phyloP scores from a whole-genome alignment of 768 basidiomycete species.

The Asterophora parasitica region DNA sequence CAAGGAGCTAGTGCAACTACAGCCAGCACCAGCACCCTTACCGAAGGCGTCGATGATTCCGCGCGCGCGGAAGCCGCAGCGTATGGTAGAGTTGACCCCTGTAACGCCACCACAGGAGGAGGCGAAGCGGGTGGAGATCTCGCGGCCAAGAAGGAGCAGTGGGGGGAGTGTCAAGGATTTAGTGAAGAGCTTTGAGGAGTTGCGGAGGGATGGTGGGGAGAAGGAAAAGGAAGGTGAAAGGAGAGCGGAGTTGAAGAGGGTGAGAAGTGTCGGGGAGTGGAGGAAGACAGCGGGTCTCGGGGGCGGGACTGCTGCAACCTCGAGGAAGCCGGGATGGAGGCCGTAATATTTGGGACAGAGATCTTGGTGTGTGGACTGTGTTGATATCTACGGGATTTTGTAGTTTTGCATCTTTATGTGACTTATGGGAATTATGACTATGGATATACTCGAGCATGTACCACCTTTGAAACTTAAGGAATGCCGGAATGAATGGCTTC shows the following conservation, averaged over 20 bases:
- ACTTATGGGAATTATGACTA: no score
- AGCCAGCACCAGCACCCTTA: conserved; percentile 44
- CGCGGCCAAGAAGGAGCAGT: conserved; percentile 52
- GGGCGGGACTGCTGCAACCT: neutral
- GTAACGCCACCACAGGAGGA: conserved; percentile 27
- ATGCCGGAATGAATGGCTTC: neutral
- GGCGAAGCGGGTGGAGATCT: conserved; percentile 15
- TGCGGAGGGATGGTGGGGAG: conserved; percentile 10
- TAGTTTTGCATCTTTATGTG: no score
- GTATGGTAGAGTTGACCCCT: conserved; percentile 53
- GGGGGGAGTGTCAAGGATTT: conserved; percentile 71
- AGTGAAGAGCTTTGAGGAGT: conserved; percentile 55
- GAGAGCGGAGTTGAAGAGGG: conserved; percentile 25
- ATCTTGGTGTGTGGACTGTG: no score
- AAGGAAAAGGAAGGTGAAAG: conserved; percentile 24
- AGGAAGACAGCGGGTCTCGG: conserved; percentile 17
- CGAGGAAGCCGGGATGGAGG: conserved; percentile 15
- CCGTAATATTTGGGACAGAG: conserved; percentile 5
- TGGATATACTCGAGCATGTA: no score
- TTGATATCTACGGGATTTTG: no score
- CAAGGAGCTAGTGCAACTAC: conserved; percentile 61
- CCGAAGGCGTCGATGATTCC: conserved; percentile 40
- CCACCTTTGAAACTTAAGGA: no score
- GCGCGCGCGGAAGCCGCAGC: conserved; percentile 34
- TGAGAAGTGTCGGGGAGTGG: conserved; percentile 32